A percentile compares a stretch with the other conserved stretches of the same genome.
Conservation (phyloP, 1,139 yeast species). For the Williopsis jadinii region DNA sequence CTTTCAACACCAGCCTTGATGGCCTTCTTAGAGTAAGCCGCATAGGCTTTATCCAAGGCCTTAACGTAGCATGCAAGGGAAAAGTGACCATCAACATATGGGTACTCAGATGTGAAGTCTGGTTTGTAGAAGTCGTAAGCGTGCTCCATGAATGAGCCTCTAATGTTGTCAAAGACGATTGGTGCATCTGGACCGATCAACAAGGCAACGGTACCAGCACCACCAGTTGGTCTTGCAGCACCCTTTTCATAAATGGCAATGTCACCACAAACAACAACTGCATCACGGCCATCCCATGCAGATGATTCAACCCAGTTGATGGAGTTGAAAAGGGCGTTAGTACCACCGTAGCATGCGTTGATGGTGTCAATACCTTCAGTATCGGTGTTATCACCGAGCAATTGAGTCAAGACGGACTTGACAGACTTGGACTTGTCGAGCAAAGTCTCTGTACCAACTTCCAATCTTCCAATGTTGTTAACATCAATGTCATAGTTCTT, state of each 20-base stretch:
- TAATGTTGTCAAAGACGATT: slow-evolving; percentile 77
- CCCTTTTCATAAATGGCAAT: slow-evolving; percentile 97
- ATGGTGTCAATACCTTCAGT: slow-evolving; percentile 95
- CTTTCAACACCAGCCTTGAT: slow-evolving; percentile 43
- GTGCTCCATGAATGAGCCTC: slow-evolving; percentile 93
- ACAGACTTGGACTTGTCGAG: slow-evolving; percentile 96
- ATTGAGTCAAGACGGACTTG: slow-evolving; percentile 92
- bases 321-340: slow-evolving; percentile 89
- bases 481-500: slow-evolving; percentile 80
- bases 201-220: slow-evolving; percentile 96
- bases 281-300: slow-evolving; percentile 98
- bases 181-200: slow-evolving; percentile 98
- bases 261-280: slow-evolving; percentile 95
- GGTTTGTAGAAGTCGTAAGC: slow-evolving; percentile 98
- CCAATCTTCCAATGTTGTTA: slow-evolving; percentile 81
- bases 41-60: slow-evolving; percentile 86
- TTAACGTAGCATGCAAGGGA: slow-evolving; percentile 90
- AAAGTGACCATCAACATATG: slow-evolving; percentile 96
- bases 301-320: slow-evolving; percentile 95
- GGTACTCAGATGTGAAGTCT: slow-evolving; percentile 93
- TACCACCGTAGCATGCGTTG: slow-evolving; percentile 99
- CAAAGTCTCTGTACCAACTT: slow-evolving; percentile 97
- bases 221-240: slow-evolving; percentile 99
- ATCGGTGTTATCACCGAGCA: slow-evolving; percentile 83
- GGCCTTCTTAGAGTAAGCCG: slow-evolving; percentile 74